These are phyloP conservation scores for Globisporangium spiculum DNA, from an alignment of 352 stramenopile species.

Conservation along the genomic window DNA sequence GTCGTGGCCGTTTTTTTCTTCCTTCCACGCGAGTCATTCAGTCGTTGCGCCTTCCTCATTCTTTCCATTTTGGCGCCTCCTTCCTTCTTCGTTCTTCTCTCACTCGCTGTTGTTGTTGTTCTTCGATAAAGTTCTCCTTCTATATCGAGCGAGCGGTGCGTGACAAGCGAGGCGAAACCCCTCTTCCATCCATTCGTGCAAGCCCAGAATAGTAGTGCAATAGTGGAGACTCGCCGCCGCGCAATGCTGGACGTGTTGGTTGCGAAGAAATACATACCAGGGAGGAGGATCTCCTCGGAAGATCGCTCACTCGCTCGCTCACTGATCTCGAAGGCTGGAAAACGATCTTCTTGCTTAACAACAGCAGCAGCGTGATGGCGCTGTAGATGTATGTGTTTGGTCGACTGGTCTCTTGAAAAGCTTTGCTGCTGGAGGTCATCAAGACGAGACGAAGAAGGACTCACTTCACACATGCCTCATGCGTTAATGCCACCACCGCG, in stretches of 20 bases:
- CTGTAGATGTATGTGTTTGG: background rate
- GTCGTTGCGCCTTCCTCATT: background rate
- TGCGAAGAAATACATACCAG: background rate
- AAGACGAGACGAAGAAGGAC: background rate
- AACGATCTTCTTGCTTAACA: no score
- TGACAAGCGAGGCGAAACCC: no score
- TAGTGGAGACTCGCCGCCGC: background rate
- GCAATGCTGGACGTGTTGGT: background rate
- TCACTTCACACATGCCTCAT: background rate
- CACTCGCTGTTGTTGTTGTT: background rate
- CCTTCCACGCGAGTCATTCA: background rate
- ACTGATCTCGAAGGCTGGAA: no score
- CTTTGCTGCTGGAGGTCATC: background rate
- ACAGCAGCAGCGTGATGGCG: no score
- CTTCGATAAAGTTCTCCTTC: background rate
- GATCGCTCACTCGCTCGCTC: no score
- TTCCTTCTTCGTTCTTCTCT: background rate
- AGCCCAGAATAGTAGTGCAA: background rate
- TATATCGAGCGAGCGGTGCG: background rate
- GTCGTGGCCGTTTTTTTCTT: background rate
- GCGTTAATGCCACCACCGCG: background rate
- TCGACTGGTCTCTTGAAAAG: background rate
- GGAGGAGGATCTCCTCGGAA: background rate
- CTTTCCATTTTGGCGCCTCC: no score
- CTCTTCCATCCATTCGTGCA: background rate